phyloP scores from a whole-genome alignment of 1,284 basidiomycete genomes.

The Tilletia indica region DNA sequence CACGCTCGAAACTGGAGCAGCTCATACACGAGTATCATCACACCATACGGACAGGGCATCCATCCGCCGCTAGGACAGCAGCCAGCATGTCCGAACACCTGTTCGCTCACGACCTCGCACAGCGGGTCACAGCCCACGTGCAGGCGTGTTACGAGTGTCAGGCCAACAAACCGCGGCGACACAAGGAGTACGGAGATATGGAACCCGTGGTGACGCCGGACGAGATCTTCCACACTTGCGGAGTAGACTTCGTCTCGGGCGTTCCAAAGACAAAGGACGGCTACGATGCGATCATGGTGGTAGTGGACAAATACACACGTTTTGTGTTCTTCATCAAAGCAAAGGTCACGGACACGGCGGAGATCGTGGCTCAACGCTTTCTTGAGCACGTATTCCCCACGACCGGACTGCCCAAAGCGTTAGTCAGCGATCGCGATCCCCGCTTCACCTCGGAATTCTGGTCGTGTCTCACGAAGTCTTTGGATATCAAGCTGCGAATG shows the following conservation, averaged over 20 bases:
- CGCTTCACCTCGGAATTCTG: not conserved
- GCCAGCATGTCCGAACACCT: not conserved
- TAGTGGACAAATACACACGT: conserved; percentile 1
- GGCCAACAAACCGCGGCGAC: not conserved
- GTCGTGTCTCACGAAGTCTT: not conserved
- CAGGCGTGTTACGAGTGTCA: not conserved
- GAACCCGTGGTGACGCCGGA: not conserved
- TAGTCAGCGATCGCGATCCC: not conserved
- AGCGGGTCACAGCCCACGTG: not conserved
- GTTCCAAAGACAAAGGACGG: not conserved
- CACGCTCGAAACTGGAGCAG: not conserved
- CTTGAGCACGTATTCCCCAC: not conserved
- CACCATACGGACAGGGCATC: not conserved
- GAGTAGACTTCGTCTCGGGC: not conserved
- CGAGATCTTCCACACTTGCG: not conserved
- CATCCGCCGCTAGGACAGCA: not conserved
- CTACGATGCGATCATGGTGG: conserved; percentile 6
- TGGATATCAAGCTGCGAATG: not conserved
- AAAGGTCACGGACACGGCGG: not conserved
- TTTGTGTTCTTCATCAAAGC: not conserved
- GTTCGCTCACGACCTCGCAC: not conserved
- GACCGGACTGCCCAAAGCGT: not conserved
- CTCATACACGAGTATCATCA: not conserved
- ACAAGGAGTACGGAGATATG: not conserved
- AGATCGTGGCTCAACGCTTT: not conserved